These are phyloP conservation scores for Cutaneotrichosporon sp. DNA, from an alignment of 1,284 basidiomycete genomes.

Conservation along the genomic window DNA sequence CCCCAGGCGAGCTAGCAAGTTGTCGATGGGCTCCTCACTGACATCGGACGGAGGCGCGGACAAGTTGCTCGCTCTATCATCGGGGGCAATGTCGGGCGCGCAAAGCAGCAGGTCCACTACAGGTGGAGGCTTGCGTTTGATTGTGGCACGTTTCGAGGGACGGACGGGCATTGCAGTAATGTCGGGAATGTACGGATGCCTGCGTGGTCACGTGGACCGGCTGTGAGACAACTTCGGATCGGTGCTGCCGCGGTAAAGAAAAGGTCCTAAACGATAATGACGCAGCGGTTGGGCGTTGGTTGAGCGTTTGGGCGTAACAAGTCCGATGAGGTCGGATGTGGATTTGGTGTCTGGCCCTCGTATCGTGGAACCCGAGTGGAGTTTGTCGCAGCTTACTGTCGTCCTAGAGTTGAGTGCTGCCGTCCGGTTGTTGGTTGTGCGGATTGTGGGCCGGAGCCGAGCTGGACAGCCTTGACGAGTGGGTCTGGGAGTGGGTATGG, in stretches of 20 bases:
- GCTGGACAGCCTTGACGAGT: not conserved
- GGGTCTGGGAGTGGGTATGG: not conserved
- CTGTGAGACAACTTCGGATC: not conserved
- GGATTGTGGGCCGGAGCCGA: not conserved
- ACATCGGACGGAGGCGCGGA: not conserved
- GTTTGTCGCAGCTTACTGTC: not conserved
- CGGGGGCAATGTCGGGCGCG: not conserved
- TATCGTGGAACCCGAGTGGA: not conserved
- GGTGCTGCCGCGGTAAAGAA: not conserved
- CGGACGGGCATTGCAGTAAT: not conserved
- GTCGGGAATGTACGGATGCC: not conserved
- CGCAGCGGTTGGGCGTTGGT: not conserved
- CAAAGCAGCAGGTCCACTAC: not conserved
- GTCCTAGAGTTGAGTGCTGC: not conserved
- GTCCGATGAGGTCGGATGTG: not conserved
- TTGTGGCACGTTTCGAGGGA: not conserved
- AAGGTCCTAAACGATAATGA: not conserved
- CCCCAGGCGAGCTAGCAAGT: not conserved
- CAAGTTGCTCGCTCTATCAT: not conserved
- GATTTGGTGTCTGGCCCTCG: not conserved
- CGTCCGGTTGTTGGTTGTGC: not conserved
- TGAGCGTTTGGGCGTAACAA: not conserved
- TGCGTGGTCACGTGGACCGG: not conserved
- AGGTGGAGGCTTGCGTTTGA: not conserved
- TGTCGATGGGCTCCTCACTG: not conserved